A percentile compares a stretch with the other conserved stretches of the same genome.
Conservation (phyloP, 169 alveolate species). For the Eimeria acervulina region DNA sequence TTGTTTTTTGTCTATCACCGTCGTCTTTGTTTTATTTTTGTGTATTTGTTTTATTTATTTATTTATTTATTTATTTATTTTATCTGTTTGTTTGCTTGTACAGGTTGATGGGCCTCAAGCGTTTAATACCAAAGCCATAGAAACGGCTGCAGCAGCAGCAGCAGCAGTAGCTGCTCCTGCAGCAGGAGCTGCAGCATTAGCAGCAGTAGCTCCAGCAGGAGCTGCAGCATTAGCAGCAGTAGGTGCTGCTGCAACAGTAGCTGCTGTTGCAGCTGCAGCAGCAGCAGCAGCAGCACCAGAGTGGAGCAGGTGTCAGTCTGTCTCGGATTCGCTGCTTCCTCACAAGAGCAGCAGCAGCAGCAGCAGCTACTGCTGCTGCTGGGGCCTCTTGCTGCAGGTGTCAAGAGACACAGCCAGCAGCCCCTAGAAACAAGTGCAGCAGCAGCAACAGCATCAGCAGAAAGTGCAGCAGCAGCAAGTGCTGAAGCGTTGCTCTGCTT, state of each 20-base stretch:
- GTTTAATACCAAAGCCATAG: conserved; percentile 28
- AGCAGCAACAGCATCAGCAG: neutral
- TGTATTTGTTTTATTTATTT: neutral
- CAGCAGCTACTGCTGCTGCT: conserved; percentile 14
- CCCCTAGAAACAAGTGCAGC: neutral
- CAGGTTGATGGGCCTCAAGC: conserved; percentile 62
- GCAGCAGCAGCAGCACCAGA: neutral
- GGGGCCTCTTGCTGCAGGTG: neutral
- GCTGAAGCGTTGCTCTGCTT: neutral
- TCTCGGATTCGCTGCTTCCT: neutral
- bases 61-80: neutral
- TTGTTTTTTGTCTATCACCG: neutral
- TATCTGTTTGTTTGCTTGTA: neutral
- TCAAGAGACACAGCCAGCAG: neutral
- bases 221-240: neutral
- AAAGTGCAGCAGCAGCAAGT: neutral
- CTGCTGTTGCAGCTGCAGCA: neutral
- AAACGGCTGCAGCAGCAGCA: conserved; percentile 12
- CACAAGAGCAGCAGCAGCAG: neutral
- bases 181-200: neutral
- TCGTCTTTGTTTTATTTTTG: neutral
- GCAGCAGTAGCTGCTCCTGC: neutral
- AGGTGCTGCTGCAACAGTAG: neutral
- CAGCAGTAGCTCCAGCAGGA: neutral
- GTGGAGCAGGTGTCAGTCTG: neutral